Evolutionary conservation across 805 yeast genomes (phyloP).

Genomic region (Nakazawaea laoshanensis): DNA sequence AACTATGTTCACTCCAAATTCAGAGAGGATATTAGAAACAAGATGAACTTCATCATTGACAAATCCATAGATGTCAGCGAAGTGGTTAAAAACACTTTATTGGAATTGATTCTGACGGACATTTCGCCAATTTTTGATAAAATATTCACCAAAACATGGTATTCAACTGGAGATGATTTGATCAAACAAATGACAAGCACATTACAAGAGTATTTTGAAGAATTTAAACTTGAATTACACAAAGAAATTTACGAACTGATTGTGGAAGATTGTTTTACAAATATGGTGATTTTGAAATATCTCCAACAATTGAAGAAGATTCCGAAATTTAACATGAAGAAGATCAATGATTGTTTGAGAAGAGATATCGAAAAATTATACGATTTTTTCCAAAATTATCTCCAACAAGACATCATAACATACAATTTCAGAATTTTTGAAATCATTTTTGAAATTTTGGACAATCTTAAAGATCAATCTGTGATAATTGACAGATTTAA

Average conservation of each 20-base stretch:
- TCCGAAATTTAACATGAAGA: constrained; percentile 19
- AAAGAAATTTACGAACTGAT: constrained; percentile 46
- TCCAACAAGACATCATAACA: constrained; percentile 32
- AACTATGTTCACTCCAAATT: constrained; percentile 61
- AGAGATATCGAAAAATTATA: constrained; percentile 53
- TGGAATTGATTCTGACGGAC: constrained; percentile 65
- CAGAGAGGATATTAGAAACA: constrained; percentile 46
- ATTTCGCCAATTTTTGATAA: constrained; percentile 50
- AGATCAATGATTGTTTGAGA: constrained; percentile 39
- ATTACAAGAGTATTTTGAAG: constrained; percentile 64
- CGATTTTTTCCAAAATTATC: constrained; percentile 39
- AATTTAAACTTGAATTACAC: constrained; percentile 45
- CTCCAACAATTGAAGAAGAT: constrained; percentile 28
- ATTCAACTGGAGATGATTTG: constrained; percentile 43
- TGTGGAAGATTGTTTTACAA: constrained; percentile 42
- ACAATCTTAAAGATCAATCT: constrained; percentile 26
- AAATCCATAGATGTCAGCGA: constrained; percentile 73
- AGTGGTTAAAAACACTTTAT: constrained; percentile 45
- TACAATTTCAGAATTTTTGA: constrained; percentile 52
- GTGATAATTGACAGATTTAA: constrained; percentile 50
- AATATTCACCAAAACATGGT: constrained; percentile 67
- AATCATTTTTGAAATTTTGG: constrained; percentile 47
- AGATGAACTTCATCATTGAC: constrained; percentile 60
- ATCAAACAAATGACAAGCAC: constrained; percentile 64
- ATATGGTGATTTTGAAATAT: constrained; percentile 6